Percentiles rank a stretch among this genome's conserved stretches.
These are phyloP conservation scores for Phytophthora pluvialis DNA, from an alignment of 352 stramenopile species.

Conservation along the genomic window DNA sequence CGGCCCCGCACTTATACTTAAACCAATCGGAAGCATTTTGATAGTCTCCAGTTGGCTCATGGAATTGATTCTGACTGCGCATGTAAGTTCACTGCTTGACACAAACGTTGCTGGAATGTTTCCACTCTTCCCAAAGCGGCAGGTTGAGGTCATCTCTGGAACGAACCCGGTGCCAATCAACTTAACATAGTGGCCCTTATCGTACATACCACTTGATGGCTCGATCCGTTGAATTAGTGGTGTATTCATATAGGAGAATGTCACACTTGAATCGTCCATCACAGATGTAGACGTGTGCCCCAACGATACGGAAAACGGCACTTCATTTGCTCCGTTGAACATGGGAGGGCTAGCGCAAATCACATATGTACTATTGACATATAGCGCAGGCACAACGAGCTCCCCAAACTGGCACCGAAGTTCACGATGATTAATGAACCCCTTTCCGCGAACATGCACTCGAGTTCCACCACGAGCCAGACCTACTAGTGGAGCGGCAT, in stretches of 20 bases:
- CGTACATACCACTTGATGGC: conserved; percentile 37
- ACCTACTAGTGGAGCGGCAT: conserved; percentile 27
- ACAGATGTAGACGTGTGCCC: conserved; percentile 23
- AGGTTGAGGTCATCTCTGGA: conserved; percentile 20
- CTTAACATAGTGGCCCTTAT: conserved; percentile 23
- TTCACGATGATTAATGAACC: conserved; percentile 39
- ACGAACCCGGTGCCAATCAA: conserved; percentile 34
- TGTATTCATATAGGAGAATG: conserved; percentile 41
- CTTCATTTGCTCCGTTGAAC: conserved; percentile 17
- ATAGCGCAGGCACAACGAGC: conserved; percentile 20
- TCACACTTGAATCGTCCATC: conserved; percentile 7
- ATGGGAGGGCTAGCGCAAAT: conserved; percentile 42
- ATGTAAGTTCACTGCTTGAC: conserved; percentile 26
- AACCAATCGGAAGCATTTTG: conserved; percentile 26
- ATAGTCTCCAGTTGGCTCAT: background rate
- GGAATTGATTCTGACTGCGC: conserved; percentile 23
- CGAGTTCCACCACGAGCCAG: conserved; percentile 38
- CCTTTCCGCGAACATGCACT: conserved; percentile 40
- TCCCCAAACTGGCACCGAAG: conserved; percentile 49
- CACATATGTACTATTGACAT: conserved; percentile 38
- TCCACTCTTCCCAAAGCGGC: conserved; percentile 35
- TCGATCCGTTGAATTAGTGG: conserved; percentile 36
- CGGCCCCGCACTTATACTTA: conserved; percentile 36
- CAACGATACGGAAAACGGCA: conserved; percentile 34
- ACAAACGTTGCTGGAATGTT: conserved; percentile 24